A percentile compares a stretch with the other conserved stretches of the same genome.
These are phyloP conservation scores for Cystobasidium sp. DNA, from an alignment of 1,284 basidiomycete genomes.

Conservation along the genomic window DNA sequence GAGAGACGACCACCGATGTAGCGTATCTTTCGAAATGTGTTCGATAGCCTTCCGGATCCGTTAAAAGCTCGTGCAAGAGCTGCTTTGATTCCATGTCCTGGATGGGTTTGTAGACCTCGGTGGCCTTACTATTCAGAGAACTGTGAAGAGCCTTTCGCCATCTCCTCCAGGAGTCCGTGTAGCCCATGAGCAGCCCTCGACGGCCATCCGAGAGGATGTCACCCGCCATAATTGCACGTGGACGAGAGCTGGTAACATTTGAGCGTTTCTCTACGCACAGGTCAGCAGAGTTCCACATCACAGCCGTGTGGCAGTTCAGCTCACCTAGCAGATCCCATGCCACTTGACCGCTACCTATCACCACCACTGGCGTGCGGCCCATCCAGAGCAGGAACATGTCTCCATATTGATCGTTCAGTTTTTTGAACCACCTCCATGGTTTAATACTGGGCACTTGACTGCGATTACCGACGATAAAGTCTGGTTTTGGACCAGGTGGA, in stretches of 20 bases:
- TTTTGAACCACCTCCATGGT: slow-evolving; percentile 63
- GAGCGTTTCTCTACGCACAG: slow-evolving; percentile 60
- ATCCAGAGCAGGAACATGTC: slow-evolving; percentile 64
- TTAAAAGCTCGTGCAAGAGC: slow-evolving; percentile 35
- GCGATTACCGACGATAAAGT: slow-evolving; percentile 46
- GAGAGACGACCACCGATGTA: slow-evolving; percentile 27
- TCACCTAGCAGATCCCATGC: slow-evolving; percentile 62
- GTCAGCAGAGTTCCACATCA: neutral
- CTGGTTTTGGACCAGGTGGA: slow-evolving; percentile 34
- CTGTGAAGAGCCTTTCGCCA: slow-evolving; percentile 64
- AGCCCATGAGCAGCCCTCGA: slow-evolving; percentile 63
- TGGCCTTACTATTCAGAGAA: slow-evolving; percentile 59
- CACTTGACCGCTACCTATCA: slow-evolving; percentile 62
- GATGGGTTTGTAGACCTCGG: slow-evolving; percentile 56
- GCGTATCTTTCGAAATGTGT: slow-evolving; percentile 37
- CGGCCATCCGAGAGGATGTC: slow-evolving; percentile 63
- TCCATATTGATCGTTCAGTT: slow-evolving; percentile 63
- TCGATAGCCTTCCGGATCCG: slow-evolving; percentile 32
- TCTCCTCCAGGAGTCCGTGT: slow-evolving; percentile 61
- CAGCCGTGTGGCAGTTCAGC: neutral
- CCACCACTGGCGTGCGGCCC: slow-evolving; percentile 63
- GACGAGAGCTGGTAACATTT: slow-evolving; percentile 63
- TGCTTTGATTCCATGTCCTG: slow-evolving; percentile 31
- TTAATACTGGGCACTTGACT: slow-evolving; percentile 62
- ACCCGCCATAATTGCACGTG: slow-evolving; percentile 61